These are phyloP conservation scores for Microcyclospora tardicrescens DNA, from an alignment of 2,329 filamentous ascomycete species.

Conservation along the genomic window DNA sequence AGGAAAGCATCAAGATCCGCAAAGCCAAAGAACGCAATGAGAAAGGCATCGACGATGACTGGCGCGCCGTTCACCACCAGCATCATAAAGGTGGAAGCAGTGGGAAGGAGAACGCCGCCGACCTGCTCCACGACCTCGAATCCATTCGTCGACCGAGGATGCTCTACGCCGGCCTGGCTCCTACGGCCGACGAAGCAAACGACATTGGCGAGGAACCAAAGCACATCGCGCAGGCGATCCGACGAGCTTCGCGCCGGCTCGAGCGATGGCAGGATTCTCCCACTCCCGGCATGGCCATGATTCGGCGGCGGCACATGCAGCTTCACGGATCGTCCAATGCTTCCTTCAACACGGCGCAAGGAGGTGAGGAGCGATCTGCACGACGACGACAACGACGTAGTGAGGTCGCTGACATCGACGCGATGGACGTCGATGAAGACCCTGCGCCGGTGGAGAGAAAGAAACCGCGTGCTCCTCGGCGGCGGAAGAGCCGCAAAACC, in stretches of 20 bases:
- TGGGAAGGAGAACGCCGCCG: constrained; percentile 19
- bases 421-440: too few species aligned
- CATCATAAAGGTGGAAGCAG: too few species aligned
- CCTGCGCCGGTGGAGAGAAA: too few species aligned
- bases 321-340: too few species aligned
- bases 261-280: constrained; percentile 49
- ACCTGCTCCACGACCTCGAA: constrained; percentile 13
- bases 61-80: constrained; percentile 6
- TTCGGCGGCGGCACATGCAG: constrained; percentile 6
- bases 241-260: constrained; percentile 52
- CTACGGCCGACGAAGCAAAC: constrained; percentile 47
- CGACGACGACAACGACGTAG: too few species aligned
- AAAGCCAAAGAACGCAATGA: constrained; percentile 17
- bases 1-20: constrained; percentile 19
- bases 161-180: constrained; percentile 42
- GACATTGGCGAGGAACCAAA: constrained; percentile 66
- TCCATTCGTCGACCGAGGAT: constrained; percentile 12
- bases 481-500: too few species aligned
- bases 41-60: constrained; percentile 24
- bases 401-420: too few species aligned
- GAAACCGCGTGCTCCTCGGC: too few species aligned
- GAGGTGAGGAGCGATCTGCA: too few species aligned
- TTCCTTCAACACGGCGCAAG: too few species aligned
- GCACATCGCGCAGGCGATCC: constrained; percentile 52
- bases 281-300: constrained; percentile 16